Evolutionary conservation across 1,284 basidiomycete species (phyloP).

Genomic region (Ustilago vetiveriae): DNA sequence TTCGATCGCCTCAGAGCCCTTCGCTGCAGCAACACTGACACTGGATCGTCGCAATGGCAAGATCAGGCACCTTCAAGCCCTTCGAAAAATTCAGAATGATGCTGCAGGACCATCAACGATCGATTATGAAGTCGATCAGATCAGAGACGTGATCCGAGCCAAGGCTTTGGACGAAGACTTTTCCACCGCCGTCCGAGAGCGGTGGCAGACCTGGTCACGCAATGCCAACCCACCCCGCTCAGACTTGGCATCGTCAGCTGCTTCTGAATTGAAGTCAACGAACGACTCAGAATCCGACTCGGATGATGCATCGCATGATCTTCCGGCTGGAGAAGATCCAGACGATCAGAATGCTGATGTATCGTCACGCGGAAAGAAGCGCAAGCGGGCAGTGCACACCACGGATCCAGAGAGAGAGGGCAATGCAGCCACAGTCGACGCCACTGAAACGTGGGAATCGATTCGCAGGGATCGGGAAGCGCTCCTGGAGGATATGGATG

Average conservation of each 20-base stretch:
- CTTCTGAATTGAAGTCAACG: slow-evolving; percentile 8
- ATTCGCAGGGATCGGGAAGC: slow-evolving; percentile 29
- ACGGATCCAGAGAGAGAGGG: slow-evolving; percentile 1
- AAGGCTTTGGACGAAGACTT: slow-evolving; percentile 38
- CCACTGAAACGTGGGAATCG: slow-evolving; percentile 11
- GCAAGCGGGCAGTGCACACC: slow-evolving; percentile 1
- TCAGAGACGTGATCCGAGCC: slow-evolving; percentile 10
- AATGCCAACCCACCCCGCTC: slow-evolving; percentile 28
- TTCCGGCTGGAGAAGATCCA: slow-evolving; percentile 10
- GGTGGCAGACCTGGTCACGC: slow-evolving; percentile 48
- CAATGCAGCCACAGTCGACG: slow-evolving; percentile 2
- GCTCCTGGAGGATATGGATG: slow-evolving; percentile 17
- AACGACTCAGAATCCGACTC: slow-evolving; percentile 9
- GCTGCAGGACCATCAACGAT: slow-evolving; percentile 12
- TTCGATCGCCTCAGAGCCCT: slow-evolving; percentile 25
- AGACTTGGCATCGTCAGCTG: slow-evolving; percentile 29
- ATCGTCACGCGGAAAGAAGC: slow-evolving; percentile 4
- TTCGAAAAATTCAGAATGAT: slow-evolving; percentile 5
- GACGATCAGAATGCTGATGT: slow-evolving; percentile 3
- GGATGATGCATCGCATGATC: slow-evolving; percentile 5
- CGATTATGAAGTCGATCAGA: slow-evolving; percentile 22
- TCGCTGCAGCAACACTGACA: slow-evolving; percentile 4
- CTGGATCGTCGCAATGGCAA: slow-evolving; percentile 24
- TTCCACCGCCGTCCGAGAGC: slow-evolving; percentile 34
- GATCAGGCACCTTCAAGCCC: slow-evolving; percentile 6